phyloP scores from a whole-genome alignment of 148 eudicot genomes.

The Chenopodium formosanum region DNA sequence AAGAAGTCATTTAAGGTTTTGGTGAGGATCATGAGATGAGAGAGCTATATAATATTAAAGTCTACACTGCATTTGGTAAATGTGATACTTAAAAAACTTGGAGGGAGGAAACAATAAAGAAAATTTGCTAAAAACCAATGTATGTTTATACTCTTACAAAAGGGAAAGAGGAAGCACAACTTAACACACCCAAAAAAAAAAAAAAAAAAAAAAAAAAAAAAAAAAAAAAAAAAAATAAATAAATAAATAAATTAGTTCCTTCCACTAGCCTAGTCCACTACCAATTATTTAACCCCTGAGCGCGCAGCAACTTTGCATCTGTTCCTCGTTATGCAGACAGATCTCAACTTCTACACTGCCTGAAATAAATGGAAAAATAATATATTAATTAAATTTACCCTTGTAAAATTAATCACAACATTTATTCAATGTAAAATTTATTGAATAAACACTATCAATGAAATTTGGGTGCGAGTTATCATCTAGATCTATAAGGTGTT shows the following conservation, averaged over 20 bases:
- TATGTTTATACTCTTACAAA: background rate
- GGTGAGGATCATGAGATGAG: too few relatives aligned
- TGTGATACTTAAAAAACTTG: too few relatives aligned
- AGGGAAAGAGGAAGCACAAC: background rate
- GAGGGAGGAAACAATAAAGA: too few relatives aligned
- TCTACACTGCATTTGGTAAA: too few relatives aligned
- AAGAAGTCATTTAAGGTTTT: too few relatives aligned
- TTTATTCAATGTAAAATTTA: too few relatives aligned
- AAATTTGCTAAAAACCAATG: background rate
- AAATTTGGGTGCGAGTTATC: too few relatives aligned
- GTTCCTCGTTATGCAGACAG: background rate
- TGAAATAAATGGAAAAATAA: background rate
- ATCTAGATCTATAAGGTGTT: too few relatives aligned
- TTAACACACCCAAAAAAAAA: background rate
- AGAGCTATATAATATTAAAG: too few relatives aligned
- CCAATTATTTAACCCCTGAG: background rate
- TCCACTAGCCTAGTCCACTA: background rate
- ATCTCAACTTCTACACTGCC: background rate
- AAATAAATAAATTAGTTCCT: background rate
- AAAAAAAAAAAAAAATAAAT: background rate
- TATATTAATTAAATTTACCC: too few relatives aligned
- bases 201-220: background rate
- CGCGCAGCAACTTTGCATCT: background rate
- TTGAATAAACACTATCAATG: too few relatives aligned
- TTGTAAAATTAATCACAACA: too few relatives aligned